phyloP scores from a whole-genome alignment of 257 asterid species.

The Misopates orontium region DNA sequence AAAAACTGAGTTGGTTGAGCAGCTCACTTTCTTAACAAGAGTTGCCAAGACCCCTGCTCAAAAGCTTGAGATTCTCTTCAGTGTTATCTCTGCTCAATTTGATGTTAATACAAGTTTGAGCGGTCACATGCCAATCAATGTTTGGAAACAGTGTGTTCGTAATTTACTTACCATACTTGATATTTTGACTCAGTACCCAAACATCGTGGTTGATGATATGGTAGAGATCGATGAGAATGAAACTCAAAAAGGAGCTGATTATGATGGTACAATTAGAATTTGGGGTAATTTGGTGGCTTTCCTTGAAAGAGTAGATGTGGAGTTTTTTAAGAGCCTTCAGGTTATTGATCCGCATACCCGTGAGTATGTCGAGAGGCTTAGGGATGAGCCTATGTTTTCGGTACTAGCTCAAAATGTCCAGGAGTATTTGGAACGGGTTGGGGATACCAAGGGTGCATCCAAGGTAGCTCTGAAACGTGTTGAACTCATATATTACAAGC shows the following conservation, averaged over 20 bases:
- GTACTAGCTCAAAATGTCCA: conserved; percentile 92
- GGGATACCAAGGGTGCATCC: conserved; percentile 83
- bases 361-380: conserved; percentile 89
- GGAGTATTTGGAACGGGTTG: conserved; percentile 63
- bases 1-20: conserved; percentile 86
- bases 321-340: conserved; percentile 90
- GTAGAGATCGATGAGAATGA: conserved; percentile 93
- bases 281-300: conserved; percentile 98
- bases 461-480: conserved; percentile 95
- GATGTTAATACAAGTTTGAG: conserved; percentile 83
- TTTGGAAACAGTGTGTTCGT: conserved; percentile 89
- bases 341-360: conserved; percentile 97
- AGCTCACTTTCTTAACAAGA: conserved; percentile 85
- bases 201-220: conserved; percentile 88
- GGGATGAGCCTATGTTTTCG: conserved; percentile 78
- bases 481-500: conserved; percentile 87
- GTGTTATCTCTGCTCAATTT: conserved; percentile 89
- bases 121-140: conserved; percentile 95
- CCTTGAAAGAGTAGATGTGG: conserved; percentile 82
- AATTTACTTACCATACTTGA: conserved; percentile 75
- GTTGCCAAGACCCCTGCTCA: conserved; percentile 98
- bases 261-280: conserved; percentile 63
- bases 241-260: conserved; percentile 82
- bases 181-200: conserved; percentile 70
- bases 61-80: conserved; percentile 89